Percentiles rank a stretch among this genome's conserved stretches.
These are phyloP conservation scores for Shiraia sp. DNA, from an alignment of 2,329 filamentous ascomycete species.

Conservation along the genomic window DNA sequence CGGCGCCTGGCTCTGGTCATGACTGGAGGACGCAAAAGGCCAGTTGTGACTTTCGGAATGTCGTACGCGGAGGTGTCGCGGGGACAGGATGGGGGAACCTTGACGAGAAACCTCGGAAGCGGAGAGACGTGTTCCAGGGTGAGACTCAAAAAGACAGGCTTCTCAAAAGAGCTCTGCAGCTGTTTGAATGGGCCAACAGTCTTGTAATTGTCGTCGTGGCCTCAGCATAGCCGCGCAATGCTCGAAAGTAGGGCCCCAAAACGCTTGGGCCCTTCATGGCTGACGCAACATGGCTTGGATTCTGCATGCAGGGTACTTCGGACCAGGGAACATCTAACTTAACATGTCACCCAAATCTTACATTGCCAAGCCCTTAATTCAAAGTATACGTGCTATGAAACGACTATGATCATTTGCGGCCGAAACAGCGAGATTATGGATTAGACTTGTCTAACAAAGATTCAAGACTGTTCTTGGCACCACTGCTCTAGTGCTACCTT, in stretches of 20 bases:
- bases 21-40: slow-evolving; percentile 31
- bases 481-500: no score
- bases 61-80: slow-evolving; percentile 31
- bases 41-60: slow-evolving; percentile 24
- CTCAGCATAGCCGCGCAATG: slow-evolving; percentile 16
- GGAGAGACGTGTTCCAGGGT: background rate
- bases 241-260: slow-evolving; percentile 13
- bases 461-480: no score
- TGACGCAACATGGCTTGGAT: slow-evolving; percentile 13
- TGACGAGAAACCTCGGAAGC: background rate
- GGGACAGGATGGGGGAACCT: slow-evolving; percentile 13
- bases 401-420: no score
- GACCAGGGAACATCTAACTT: background rate
- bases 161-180: background rate
- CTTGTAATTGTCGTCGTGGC: slow-evolving; percentile 20
- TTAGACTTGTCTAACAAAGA: no score
- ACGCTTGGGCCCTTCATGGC: slow-evolving; percentile 13
- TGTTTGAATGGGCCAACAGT: background rate
- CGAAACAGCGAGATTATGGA: no score
- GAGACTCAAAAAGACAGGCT: no score
- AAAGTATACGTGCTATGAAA: no score
- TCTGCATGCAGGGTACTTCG: background rate
- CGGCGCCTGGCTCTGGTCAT: slow-evolving; percentile 37
- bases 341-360: no score
- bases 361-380: no score